Evolutionary conservation across 1,284 basidiomycete species (phyloP), one percentile per base, ranked within the genome.

Genomic region (Boletus semigastroideus): DNA sequence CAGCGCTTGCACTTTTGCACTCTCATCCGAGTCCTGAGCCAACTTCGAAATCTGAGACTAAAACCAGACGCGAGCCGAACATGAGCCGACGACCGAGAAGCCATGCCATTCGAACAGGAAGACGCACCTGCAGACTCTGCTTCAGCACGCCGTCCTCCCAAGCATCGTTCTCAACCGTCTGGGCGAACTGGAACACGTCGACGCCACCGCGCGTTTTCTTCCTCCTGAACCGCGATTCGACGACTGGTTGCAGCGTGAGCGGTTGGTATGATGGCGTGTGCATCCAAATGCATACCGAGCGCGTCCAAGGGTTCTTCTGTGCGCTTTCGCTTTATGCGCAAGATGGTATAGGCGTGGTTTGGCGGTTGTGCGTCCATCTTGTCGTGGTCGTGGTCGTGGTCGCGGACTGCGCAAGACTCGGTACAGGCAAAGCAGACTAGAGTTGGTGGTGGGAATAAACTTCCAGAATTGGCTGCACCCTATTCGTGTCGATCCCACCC

Each of bases 251-350:
- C 25, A 51, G 51, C 19, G 48, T 71, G 43, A 65, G 65, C 43
- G 20, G 42, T 44, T 41, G 42, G 39, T 45, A 52, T 53, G 36
- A 10, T 4, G 19, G 19, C n/a, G 46, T 39, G 41, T 39, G 45
- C 53, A 55, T 49, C 46, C 20, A 57, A 42, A 51, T 44, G 51
- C 74, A 60, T 71, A 85, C 87, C 83, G 56, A 90, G 75, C 39
- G 85, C 87, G 69, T 90, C 87, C 40, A 90, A 72, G 31, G 87
- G 86, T 62, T 89, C 88, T 59, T 91, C 88, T 40, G 80, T 85
- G 31, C 88, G 76, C 63, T 90, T 90, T 27, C 87, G 77, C 66
- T 90, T 90, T 68, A 90, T 88, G 34, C 88, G 81, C 28, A 90
- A 67, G 58, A 90, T 84, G 1, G 87, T 86, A 60, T 79, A 85